Base-by-base conservation (phyloP, 805 yeast genomes). In the Ascoidea asiatica region DNA sequence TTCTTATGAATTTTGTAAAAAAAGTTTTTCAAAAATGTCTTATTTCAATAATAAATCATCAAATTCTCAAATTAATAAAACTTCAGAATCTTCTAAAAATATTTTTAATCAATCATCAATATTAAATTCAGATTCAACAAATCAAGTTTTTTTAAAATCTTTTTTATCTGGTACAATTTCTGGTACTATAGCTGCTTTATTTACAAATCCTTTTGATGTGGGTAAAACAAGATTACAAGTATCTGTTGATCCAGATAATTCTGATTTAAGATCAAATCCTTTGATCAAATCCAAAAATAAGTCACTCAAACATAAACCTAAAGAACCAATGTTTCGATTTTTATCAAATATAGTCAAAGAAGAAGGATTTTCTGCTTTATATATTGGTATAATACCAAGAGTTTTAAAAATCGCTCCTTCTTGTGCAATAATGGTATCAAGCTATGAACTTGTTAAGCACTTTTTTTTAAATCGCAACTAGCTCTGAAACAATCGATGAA, bases 371-470 rank as follows among this genome's bases (percentile, higher is more conserved):
- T 57, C 68, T 4, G 90, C 97, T 0, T 64, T 92, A n/a, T 92
- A 82, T 56, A 84, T 85, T 36, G 98, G 98, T 0, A 63, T 88
- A 37, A 67, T 75, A 1, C 97, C 97, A 0, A 72, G 98, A 51
- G 74, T 90, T 5, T 63, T 90, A 59, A 92, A 92, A 58, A 83
- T 92, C 21, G 95, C 97, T 0, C 97, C 98, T 8, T 80, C 96
- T 15, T 92, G 98, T 70, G 98, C 98, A 1, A 90, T 92, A 37
- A 92, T 92, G 98, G 88, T 92, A 40, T 86, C 97, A 11, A 81
- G 92, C 37, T 92, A 92, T 59, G 98, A 92, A 59, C 67, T 89
- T 39, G 83, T 94, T 21, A 92, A 92, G 61, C 75, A 75, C 46
- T 57, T 78, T 36, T 73, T 74, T 48, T 46, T 55, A 5, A 39